phyloP scores from a whole-genome alignment of 148 eudicot species.

The Beta vulgaris region DNA sequence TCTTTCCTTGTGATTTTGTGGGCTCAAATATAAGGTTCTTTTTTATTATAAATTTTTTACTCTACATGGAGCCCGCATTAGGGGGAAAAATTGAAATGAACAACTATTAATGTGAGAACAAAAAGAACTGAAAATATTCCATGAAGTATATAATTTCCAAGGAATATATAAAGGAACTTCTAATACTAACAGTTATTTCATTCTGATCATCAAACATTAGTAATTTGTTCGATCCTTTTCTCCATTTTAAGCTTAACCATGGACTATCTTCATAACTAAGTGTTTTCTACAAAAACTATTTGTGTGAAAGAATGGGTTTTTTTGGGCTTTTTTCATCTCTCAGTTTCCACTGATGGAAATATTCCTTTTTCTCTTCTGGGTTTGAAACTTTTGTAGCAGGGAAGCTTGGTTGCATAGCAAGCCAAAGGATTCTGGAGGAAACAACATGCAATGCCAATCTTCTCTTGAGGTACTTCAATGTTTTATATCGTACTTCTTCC shows the following conservation, averaged over 20 bases:
- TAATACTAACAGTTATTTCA: not conserved
- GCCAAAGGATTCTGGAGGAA: conserved; percentile 50
- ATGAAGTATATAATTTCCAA: conserved; percentile 1
- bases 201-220: not conserved
- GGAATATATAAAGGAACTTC: not conserved
- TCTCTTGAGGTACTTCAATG: conserved; percentile 55
- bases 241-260: no score
- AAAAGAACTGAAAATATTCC: conserved; percentile 20
- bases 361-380: conserved; percentile 23
- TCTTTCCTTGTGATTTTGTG: conserved; percentile 57
- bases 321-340: conserved; percentile 9
- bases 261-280: not conserved
- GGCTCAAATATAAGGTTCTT: conserved; percentile 31
- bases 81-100: not conserved
- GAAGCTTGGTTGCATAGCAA: conserved; percentile 94
- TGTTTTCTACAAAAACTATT: not conserved
- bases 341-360: conserved; percentile 35
- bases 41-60: not conserved
- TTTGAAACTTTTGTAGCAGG: conserved; percentile 50
- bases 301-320: not conserved
- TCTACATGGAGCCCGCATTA: conserved; percentile 20
- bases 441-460: conserved; percentile 49
- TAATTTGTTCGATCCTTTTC: no score
- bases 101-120: not conserved
- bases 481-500: not conserved